These are phyloP conservation scores for Gliomastix tumulicola DNA, from an alignment of 2,329 filamentous ascomycete species.

Conservation along the genomic window DNA sequence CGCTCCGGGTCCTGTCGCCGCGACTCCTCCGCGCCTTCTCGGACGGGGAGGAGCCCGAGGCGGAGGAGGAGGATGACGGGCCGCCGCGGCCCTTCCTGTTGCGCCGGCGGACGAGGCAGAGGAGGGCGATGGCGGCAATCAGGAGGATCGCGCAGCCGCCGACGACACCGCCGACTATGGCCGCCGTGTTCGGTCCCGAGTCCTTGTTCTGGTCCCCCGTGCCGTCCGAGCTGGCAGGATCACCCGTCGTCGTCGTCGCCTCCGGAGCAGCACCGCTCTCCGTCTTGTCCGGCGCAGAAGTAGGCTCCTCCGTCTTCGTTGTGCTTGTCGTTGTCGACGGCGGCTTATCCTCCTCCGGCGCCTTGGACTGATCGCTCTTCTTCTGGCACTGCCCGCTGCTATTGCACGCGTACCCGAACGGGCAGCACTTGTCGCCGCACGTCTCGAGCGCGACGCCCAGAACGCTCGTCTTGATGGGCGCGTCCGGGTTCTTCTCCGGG, in stretches of 20 bases:
- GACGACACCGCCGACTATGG: conserved; percentile 39
- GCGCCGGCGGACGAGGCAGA: conserved; percentile 28
- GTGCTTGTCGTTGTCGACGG: conserved; percentile 3
- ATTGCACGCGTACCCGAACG: conserved; percentile 62
- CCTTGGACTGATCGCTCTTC: conserved; percentile 41
- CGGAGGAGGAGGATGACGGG: conserved; percentile 2
- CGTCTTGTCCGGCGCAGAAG: background rate
- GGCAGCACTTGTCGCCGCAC: conserved; percentile 62
- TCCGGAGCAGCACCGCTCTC: too few species aligned
- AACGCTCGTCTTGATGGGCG: conserved; percentile 59
- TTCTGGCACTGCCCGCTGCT: conserved; percentile 38
- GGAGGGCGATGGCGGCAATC: conserved; percentile 27
- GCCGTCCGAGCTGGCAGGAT: conserved; percentile 6
- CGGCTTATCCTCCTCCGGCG: conserved; percentile 19
- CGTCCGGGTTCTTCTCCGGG: conserved; percentile 44
- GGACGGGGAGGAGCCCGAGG: background rate
- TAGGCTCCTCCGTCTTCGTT: conserved; percentile 1
- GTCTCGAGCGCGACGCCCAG: conserved; percentile 46
- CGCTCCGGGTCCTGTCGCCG: conserved; percentile 19
- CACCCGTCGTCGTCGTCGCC: conserved; percentile 9
- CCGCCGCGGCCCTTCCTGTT: conserved; percentile 10
- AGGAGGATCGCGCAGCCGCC: conserved; percentile 36
- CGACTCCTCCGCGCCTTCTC: too few species aligned
- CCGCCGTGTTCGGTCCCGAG: conserved; percentile 23
- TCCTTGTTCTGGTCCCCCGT: conserved; percentile 3